Evolutionary conservation across 495 filamentous ascomycete genomes (phyloP), one percentile per base, ranked within the genome.

Genomic region (Penicillium cosmopolitanum): DNA sequence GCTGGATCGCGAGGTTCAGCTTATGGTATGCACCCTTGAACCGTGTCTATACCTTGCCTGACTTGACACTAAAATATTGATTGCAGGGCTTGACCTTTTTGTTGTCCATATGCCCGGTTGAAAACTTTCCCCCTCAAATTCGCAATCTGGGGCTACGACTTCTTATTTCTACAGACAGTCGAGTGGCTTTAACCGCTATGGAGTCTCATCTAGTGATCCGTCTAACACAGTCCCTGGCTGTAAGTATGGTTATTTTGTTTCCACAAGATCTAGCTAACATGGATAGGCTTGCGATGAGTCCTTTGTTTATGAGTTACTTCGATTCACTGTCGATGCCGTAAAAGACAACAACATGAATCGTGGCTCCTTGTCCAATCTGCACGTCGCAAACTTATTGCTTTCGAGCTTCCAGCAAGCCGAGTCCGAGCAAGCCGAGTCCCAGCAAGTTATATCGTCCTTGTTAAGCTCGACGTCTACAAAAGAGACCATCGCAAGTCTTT

Each of bases 1-100:
- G 19, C 71, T 83, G n/a, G 55, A 80, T 44, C 50, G 56, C 2
- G 65, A 63, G 15, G 65, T 83, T 3, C 81, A 81, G 43, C 68
- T 80, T 16, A 70, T 76, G 74, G 82, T 81, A 71, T 51, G 66
- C 3, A 23, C 21, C 8, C 6, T 50, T 3, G 3, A 38, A n/a
- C 16, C 16, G 6, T 23, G 42, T 48, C 5, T 35, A 28, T 46
- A 23, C n/a, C 13, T 51, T 50, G 25, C 47, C 36, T 40, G 5
- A 13, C 12, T 21, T 35, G n/a, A 11, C 8, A 50, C 38, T 25
- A 54, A 18, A 23, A 56, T 33, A 57, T 31, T 52, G 9, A 23
- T 43, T 6, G 44, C 55, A 81, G 79, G 79, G 75, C 7, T 28
- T 75, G n/a, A 62, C 67, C 4, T 77, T 79, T 50, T 51, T 82